phyloP scores from a whole-genome alignment of 2,329 filamentous ascomycete genomes.

The Alternaria metachromatica region DNA sequence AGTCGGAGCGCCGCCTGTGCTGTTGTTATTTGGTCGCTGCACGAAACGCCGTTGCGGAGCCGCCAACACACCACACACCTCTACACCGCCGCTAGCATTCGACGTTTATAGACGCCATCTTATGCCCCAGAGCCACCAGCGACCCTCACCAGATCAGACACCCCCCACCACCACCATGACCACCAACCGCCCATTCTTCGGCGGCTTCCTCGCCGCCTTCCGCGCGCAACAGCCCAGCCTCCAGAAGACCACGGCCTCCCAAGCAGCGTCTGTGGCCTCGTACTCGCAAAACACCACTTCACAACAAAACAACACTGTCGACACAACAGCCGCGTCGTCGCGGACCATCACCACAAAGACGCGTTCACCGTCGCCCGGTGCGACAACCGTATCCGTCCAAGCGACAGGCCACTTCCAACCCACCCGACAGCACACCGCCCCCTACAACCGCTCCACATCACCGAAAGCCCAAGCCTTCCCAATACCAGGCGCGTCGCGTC shows the following conservation, averaged over 20 bases:
- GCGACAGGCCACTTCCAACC: slow-evolving; percentile 50
- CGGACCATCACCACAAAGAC: slow-evolving; percentile 49
- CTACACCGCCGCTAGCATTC: slow-evolving; percentile 6
- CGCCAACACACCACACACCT: background rate
- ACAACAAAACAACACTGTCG: slow-evolving; percentile 47
- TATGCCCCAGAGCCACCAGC: slow-evolving; percentile 39
- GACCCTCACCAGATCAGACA: slow-evolving; percentile 23
- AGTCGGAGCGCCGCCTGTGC: background rate
- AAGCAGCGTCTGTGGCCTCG: slow-evolving; percentile 46
- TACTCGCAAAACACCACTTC: slow-evolving; percentile 45
- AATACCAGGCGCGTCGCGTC: slow-evolving; percentile 41
- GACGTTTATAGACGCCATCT: slow-evolving; percentile 9
- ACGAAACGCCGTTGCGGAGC: slow-evolving; percentile 3
- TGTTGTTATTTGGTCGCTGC: background rate
- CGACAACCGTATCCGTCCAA: slow-evolving; percentile 50
- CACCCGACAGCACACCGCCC: slow-evolving; percentile 49
- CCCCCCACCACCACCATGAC: slow-evolving; percentile 57
- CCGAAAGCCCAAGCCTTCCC: slow-evolving; percentile 46
- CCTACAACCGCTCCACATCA: slow-evolving; percentile 48
- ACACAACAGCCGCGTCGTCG: slow-evolving; percentile 50
- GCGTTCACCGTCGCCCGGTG: slow-evolving; percentile 38
- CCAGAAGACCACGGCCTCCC: slow-evolving; percentile 61
- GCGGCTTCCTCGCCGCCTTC: slow-evolving; percentile 72
- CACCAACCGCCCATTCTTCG: slow-evolving; percentile 70
- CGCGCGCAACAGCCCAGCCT: slow-evolving; percentile 69